These are phyloP conservation scores for Liriodendron chinense DNA, from an alignment of 164 flowering plant genomes.

Conservation along the genomic window DNA sequence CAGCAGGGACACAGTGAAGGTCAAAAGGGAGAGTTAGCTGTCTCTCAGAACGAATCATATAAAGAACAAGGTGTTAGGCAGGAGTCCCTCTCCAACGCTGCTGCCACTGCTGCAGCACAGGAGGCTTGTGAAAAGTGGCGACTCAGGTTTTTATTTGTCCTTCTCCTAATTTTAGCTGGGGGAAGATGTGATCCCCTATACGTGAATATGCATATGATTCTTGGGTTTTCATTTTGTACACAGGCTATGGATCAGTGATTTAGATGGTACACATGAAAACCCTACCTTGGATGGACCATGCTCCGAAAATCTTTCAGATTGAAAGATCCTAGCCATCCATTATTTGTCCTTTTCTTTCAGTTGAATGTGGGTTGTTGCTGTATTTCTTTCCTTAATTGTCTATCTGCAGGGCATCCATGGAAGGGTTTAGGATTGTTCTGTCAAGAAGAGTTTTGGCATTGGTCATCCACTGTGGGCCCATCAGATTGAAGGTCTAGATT, in stretches of 20 bases:
- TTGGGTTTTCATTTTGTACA: neutral
- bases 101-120: slow-evolving; percentile 32
- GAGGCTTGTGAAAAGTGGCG: slow-evolving; percentile 82
- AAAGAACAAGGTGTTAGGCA: slow-evolving; percentile 23
- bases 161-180: neutral
- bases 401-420: too few relatives aligned
- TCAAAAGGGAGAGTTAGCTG: slow-evolving; percentile 17
- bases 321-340: too few relatives aligned
- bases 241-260: neutral
- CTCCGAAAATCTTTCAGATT: too few relatives aligned
- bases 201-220: neutral
- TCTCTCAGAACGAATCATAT: slow-evolving; percentile 20
- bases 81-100: slow-evolving; percentile 20
- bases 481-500: neutral
- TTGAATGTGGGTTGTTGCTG: too few relatives aligned
- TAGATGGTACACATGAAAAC: too few relatives aligned
- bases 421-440: too few relatives aligned
- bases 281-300: too few relatives aligned
- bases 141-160: slow-evolving; percentile 38
- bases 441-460: neutral
- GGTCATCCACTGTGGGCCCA: neutral
- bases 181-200: neutral
- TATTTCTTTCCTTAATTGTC: too few relatives aligned
- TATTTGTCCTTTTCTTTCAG: too few relatives aligned
- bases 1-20: slow-evolving; percentile 19